phyloP scores from a whole-genome alignment of 306 rosid species.

The Citrullus mucosospermus region DNA sequence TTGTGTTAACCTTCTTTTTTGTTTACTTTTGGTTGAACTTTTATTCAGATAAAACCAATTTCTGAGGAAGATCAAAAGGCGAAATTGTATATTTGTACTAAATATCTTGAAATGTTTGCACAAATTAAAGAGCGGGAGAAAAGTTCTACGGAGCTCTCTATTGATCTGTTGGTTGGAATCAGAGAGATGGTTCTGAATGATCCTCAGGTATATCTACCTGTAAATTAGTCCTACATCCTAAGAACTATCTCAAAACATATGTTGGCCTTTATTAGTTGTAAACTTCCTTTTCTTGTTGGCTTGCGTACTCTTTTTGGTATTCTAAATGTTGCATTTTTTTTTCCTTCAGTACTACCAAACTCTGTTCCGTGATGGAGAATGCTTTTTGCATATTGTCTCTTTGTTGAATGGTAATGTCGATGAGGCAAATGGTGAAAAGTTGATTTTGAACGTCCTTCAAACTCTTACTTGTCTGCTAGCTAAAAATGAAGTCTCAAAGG shows the following conservation, averaged over 20 bases:
- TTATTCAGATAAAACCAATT: conserved; percentile 42
- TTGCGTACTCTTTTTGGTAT: conserved; percentile 7
- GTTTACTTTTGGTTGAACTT: conserved; percentile 6
- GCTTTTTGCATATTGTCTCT: conserved; percentile 93
- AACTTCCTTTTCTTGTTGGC: conserved; percentile 9
- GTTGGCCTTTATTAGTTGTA: not conserved
- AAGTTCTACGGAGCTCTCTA: conserved; percentile 51
- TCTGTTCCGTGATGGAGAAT: conserved; percentile 89
- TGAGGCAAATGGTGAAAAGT: conserved; percentile 45
- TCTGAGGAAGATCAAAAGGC: conserved; percentile 72
- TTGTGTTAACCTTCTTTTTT: not conserved
- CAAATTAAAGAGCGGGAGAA: conserved; percentile 75
- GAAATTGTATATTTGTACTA: conserved; percentile 66
- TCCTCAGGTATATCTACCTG: conserved; percentile 42
- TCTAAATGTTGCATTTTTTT: conserved; percentile 18
- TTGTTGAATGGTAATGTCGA: conserved; percentile 74
- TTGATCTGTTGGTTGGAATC: conserved; percentile 77
- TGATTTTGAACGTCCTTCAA: conserved; percentile 83
- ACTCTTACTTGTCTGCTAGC: conserved; percentile 88
- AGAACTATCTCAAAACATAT: not conserved
- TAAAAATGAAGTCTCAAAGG: conserved; percentile 76
- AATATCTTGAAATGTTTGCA: conserved; percentile 78
- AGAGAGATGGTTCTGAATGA: conserved; percentile 54
- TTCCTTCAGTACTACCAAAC: conserved; percentile 75
- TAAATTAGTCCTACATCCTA: not conserved